These are phyloP conservation scores for Fistulinella cinereoalba DNA, from an alignment of 1,284 basidiomycete genomes.

Conservation along the genomic window DNA sequence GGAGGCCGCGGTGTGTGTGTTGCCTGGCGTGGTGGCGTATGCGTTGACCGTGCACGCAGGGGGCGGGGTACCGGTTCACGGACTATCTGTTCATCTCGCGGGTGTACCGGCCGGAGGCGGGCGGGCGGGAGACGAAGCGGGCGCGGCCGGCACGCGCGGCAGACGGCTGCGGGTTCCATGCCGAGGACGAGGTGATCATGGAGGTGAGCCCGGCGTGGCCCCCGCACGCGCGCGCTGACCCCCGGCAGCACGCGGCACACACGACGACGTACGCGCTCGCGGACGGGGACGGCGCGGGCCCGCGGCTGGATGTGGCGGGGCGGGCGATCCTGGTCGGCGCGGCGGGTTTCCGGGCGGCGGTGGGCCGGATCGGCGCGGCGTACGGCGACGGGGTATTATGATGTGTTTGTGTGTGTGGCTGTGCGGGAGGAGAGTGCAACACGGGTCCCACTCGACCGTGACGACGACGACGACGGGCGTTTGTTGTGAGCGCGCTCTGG, in stretches of 20 bases:
- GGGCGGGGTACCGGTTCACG: conserved; percentile 65
- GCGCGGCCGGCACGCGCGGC: too few species aligned
- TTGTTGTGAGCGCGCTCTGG: too few species aligned
- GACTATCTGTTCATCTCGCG: conserved; percentile 75
- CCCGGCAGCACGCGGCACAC: conserved; percentile 56
- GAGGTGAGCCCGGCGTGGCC: conserved; percentile 42
- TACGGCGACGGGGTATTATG: conserved; percentile 25
- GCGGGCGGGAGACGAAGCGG: conserved; percentile 50
- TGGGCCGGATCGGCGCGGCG: conserved; percentile 37
- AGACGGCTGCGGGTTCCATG: conserved; percentile 75
- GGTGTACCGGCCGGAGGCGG: conserved; percentile 62
- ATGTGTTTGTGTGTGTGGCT: conserved; percentile 24
- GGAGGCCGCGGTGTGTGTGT: conserved; percentile 63
- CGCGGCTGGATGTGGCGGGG: conserved; percentile 76
- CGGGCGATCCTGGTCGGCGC: conserved; percentile 70
- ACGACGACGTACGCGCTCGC: conserved; percentile 67
- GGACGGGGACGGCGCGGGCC: conserved; percentile 72
- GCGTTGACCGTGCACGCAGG: conserved; percentile 38
- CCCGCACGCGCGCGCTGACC: neutral
- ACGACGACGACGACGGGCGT: too few species aligned
- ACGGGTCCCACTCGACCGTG: conserved; percentile 11
- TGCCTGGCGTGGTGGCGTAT: conserved; percentile 31
- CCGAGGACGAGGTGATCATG: conserved; percentile 78
- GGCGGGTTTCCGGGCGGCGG: conserved; percentile 40
- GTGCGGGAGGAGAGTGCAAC: conserved; percentile 9